Evolutionary conservation across 1,284 basidiomycete genomes (phyloP).

Genomic region (Rhodotorula sp.): DNA sequence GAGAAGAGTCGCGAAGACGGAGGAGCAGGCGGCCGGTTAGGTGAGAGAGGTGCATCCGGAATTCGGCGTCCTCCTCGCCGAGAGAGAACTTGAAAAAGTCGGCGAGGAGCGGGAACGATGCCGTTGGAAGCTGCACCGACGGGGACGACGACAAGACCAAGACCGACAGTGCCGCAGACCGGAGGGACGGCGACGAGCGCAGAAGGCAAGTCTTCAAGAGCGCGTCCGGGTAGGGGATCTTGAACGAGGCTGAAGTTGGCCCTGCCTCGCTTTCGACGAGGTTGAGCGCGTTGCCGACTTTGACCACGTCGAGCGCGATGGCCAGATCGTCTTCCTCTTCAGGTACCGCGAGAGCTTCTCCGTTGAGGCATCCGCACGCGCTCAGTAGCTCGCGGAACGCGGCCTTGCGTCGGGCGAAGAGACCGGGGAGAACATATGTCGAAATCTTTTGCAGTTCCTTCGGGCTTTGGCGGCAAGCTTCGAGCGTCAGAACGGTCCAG

Average conservation of each 20-base stretch:
- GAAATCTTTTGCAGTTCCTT: slow-evolving; percentile 11
- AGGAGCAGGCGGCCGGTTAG: slow-evolving; percentile 35
- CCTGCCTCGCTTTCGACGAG: slow-evolving; percentile 26
- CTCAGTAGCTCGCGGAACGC: slow-evolving; percentile 19
- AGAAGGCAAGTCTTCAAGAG: slow-evolving; percentile 23
- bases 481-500: slow-evolving; percentile 27
- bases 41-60: slow-evolving; percentile 26
- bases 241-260: background rate
- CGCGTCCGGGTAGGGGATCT: slow-evolving; percentile 10
- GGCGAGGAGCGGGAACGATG: slow-evolving; percentile 26
- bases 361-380: slow-evolving; percentile 12
- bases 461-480: slow-evolving; percentile 13
- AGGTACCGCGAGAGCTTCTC: background rate
- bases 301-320: slow-evolving; percentile 29
- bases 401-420: slow-evolving; percentile 19
- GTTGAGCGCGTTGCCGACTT: slow-evolving; percentile 30
- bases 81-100: slow-evolving; percentile 31
- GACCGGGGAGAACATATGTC: slow-evolving; percentile 24
- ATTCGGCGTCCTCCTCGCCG: slow-evolving; percentile 39
- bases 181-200: slow-evolving; percentile 25
- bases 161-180: slow-evolving; percentile 36
- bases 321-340: slow-evolving; percentile 27
- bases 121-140: slow-evolving; percentile 14
- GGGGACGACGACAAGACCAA: slow-evolving; percentile 30
- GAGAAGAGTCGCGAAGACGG: slow-evolving; percentile 34